Evolutionary conservation across 345 rosid genomes (phyloP), one percentile per base, ranked within the genome.

Genomic region (Linum usitatissimum): DNA sequence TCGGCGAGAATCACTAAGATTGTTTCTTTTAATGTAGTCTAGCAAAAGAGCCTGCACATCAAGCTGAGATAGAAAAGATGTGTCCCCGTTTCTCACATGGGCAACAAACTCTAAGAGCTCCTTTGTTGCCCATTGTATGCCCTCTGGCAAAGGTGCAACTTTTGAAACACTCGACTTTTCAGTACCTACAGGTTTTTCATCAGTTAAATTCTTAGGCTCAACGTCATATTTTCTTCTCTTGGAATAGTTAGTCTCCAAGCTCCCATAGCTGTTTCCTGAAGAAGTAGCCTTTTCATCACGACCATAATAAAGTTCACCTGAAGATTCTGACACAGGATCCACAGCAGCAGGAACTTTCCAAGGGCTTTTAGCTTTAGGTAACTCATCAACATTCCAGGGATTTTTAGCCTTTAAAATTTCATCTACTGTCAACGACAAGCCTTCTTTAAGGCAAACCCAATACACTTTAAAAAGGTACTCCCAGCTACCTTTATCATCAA

Each of bases 391-490:
- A 66, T 81, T 80, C 96, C 92, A 84, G 20, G 92, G 99, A 73
- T 79, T 84, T 82, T 80, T 84, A 62, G 92, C 97, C 67, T 70
- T 77, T 18, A 78, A 76, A 66, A 93, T 81, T 74, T 90, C 96
- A 53, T 73, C 82, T 57, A 80, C 40, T 63, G 90, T 86, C 71
- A 93, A 77, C 55, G 81, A 81, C 59, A 84, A 78, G 62, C 86
- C 81, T 64, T 76, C 88, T 83, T 90, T 93, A 68, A 87, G 69
- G 66, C 61, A 76, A 64, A 78, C 66, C 99, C 99, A 93, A 70
- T 93, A 93, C 23, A 84, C 81, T 78, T 90, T 93, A 78, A 93
- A 93, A 59, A 93, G 89, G 84, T 87, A 93, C 78, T 93, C 97
- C 97, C 97, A 93, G 81, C 96, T 93, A 70, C 73, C 77, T 77